phyloP scores from a whole-genome alignment of 1,284 basidiomycete species.

The Heterobasidion occidentale region DNA sequence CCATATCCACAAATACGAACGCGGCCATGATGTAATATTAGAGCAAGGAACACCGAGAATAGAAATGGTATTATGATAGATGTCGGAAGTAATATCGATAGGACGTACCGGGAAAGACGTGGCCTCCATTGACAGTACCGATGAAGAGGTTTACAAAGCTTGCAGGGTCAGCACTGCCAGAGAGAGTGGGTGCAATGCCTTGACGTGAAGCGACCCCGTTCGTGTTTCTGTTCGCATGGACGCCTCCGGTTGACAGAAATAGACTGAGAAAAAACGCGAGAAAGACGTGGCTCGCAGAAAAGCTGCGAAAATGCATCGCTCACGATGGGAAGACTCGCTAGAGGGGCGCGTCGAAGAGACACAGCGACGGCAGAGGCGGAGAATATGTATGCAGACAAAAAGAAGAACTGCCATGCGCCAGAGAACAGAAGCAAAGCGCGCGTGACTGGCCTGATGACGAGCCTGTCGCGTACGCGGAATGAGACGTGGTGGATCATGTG shows the following conservation, averaged over 20 bases:
- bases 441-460: background rate
- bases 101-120: constrained; percentile 49
- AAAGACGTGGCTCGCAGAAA: no score
- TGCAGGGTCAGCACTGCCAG: background rate
- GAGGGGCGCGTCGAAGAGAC: no score
- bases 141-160: constrained; percentile 45
- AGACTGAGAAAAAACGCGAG: no score
- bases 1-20: background rate
- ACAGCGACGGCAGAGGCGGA: no score
- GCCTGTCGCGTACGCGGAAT: no score
- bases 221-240: no score
- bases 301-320: no score
- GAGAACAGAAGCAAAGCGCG: background rate
- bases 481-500: no score
- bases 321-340: no score
- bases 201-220: no score
- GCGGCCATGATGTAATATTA: background rate
- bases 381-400: background rate
- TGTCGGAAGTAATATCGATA: background rate
- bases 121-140: constrained; percentile 49
- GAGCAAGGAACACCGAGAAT: background rate
- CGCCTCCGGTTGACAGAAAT: no score
- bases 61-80: no score
- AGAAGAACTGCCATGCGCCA: background rate
- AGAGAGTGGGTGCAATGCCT: background rate